Conservation (phyloP, 2,329 filamentous ascomycete species). For the Meredithiella fracta region DNA sequence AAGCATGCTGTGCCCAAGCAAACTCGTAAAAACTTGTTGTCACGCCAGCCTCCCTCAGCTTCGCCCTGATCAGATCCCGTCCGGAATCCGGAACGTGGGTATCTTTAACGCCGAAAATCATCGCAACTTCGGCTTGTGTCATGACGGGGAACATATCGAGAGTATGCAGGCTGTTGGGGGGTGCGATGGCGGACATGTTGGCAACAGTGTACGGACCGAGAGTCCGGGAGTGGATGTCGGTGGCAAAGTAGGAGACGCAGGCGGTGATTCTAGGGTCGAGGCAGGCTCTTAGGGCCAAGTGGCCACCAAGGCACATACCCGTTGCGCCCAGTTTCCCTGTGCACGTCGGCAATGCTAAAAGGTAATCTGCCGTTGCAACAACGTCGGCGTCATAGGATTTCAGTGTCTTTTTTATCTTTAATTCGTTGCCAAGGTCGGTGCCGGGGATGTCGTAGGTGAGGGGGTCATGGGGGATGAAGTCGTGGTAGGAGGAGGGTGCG, state of each 20-base stretch:
- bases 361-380: slow-evolving; percentile 47
- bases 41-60: slow-evolving; percentile 58
- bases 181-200: slow-evolving; percentile 23
- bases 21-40: slow-evolving; percentile 74
- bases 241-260: slow-evolving; percentile 78
- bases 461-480: slow-evolving; percentile 73
- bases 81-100: slow-evolving; percentile 75
- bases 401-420: slow-evolving; percentile 72
- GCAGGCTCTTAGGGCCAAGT: slow-evolving; percentile 50
- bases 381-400: slow-evolving; percentile 75
- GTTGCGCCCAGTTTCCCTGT: slow-evolving; percentile 65
- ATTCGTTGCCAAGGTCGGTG: slow-evolving; percentile 74
- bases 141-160: slow-evolving; percentile 44
- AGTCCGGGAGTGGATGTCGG: slow-evolving; percentile 68
- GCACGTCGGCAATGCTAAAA: slow-evolving; percentile 59
- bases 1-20: slow-evolving; percentile 89
- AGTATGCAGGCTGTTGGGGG: slow-evolving; percentile 31
- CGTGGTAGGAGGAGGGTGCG: slow-evolving; percentile 80
- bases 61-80: slow-evolving; percentile 66
- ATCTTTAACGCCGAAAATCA: slow-evolving; percentile 87
- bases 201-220: slow-evolving; percentile 48
- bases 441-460: slow-evolving; percentile 75
- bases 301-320: slow-evolving; percentile 87
- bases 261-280: slow-evolving; percentile 63
- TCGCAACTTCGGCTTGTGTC: slow-evolving; percentile 54